phyloP scores from a whole-genome alignment of 2,329 filamentous ascomycete species.

The Colletotrichum echinochloae region DNA sequence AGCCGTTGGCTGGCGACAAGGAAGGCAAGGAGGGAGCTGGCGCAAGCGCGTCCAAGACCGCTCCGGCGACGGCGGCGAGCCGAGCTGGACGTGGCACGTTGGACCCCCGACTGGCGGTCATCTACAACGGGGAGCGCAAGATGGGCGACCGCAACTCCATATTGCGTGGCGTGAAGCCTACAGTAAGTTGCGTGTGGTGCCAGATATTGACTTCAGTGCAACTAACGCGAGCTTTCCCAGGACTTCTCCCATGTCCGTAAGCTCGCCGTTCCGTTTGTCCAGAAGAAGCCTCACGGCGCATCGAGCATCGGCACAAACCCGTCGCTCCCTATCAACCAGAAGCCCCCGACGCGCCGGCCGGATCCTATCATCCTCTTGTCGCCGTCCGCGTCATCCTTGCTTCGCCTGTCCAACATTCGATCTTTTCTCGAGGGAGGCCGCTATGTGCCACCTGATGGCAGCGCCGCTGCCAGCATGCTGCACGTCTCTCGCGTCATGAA shows the following conservation, averaged over 20 bases:
- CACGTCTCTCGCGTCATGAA: conserved; percentile 85
- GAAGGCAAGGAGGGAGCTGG: conserved; percentile 56
- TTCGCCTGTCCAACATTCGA: conserved; percentile 96
- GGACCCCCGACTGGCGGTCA: conserved; percentile 85
- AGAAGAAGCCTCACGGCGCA: conserved; percentile 63
- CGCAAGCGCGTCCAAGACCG: conserved; percentile 53
- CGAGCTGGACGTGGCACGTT: conserved; percentile 74
- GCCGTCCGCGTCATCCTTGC: conserved; percentile 91
- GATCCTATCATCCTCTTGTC: conserved; percentile 97
- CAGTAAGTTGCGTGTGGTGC: conserved; percentile 65
- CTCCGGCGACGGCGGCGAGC: conserved; percentile 56
- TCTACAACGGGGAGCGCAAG: conserved; percentile 90
- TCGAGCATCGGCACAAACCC: conserved; percentile 56
- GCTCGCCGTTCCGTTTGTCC: conserved; percentile 81
- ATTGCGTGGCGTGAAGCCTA: conserved; percentile 87
- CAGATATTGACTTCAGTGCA: not conserved
- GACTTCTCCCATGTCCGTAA: conserved; percentile 96
- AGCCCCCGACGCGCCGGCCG: conserved; percentile 62
- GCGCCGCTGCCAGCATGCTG: conserved; percentile 80
- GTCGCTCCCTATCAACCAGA: conserved; percentile 66
- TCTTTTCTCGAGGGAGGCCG: conserved; percentile 89
- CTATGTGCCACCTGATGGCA: conserved; percentile 81
- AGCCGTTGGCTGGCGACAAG: conserved; percentile 78
- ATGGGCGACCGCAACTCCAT: conserved; percentile 94
- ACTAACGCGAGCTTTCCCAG: conserved; percentile 56